Evolutionary conservation across 2,329 filamentous ascomycete genomes (phyloP), one percentile per base, ranked within the genome.

Genomic region (Beauveria varroae): DNA sequence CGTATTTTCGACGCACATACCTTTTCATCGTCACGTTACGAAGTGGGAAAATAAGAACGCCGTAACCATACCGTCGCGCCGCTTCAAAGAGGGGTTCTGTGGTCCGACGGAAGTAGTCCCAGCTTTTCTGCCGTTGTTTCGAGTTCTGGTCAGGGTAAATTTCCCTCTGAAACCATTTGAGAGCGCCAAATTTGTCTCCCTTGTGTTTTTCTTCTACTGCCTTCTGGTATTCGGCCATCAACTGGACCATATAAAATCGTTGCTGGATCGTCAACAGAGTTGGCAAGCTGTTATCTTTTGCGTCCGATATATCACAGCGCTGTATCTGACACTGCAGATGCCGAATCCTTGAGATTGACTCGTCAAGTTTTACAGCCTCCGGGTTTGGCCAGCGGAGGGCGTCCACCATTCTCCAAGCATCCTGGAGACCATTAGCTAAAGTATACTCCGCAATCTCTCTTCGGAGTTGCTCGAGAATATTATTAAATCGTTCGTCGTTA

Each of bases 211-310:
- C 49, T 52, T 12, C 10, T 8, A 18, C 22, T 20, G 30, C 52
- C 9, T 43, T 54, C 52, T 16, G 52, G 52, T 43, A 54, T 54
- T 54, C 37, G n/a, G 52, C 52, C 52, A 54, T 54, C 52, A 54
- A 43, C 52, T 54, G 52, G 52, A 54, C 52, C 52, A 54, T 54
- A 41, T 43, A 54, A 43, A 54, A 43, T 54, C 52, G 52, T 54
- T 20, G 52, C 34, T 54, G 34, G 52, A 54, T 54, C 34, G n/a
- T 22, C 34, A 37, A 22, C 12, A 40, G 16, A 40, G 52, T 43
- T 16, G 52, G 22, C 52, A 54, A 28, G 52, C 52, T 54, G 28
- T 54, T 41, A 43, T 43, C 52, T 54, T 54, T 40, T 54, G 37
- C 14, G 18, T 43, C 37, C 37, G n/a, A 22, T 43, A 20, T 43